A percentile compares a stretch with the other conserved stretches of the same genome.
These are phyloP conservation scores for Fusarium veterinarium DNA, from an alignment of 2,329 filamentous ascomycete species.

Conservation along the genomic window DNA sequence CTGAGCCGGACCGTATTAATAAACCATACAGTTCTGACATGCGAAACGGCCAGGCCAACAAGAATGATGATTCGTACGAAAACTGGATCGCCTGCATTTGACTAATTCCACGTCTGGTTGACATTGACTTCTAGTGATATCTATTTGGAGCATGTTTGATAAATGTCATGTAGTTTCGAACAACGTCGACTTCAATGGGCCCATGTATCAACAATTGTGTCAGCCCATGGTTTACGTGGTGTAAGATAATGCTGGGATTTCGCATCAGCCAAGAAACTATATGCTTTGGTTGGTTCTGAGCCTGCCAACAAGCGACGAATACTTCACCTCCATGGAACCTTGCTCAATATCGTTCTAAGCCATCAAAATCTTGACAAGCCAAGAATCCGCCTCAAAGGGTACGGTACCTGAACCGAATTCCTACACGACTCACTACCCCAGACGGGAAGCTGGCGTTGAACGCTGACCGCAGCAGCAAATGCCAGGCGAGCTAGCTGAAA, in stretches of 20 bases:
- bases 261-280: conserved; percentile 35
- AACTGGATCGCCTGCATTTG: conserved; percentile 8
- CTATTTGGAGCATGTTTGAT: conserved; percentile 17
- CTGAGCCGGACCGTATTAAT: conserved; percentile 4
- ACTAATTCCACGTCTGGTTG: conserved; percentile 23
- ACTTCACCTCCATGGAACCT: conserved; percentile 14
- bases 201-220: conserved; percentile 32
- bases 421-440: conserved; percentile 38
- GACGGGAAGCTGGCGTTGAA: conserved; percentile 32
- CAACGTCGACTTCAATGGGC: conserved; percentile 10
- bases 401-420: conserved; percentile 21
- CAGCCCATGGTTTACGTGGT: conserved; percentile 37
- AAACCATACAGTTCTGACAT: conserved; percentile 11
- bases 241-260: conserved; percentile 40
- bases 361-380: conserved; percentile 21
- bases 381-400: not conserved
- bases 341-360: conserved; percentile 13
- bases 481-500: conserved; percentile 31
- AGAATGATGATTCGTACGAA: conserved; percentile 20
- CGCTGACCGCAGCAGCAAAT: conserved; percentile 22
- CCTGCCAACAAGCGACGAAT: conserved; percentile 16
- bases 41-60: conserved; percentile 12
- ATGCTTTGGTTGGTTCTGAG: conserved; percentile 25
- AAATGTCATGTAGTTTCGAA: conserved; percentile 34
- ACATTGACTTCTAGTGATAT: conserved; percentile 7